Evolutionary conservation across 352 stramenopile genomes (phyloP).

Genomic region (Paralagenidium karlingii): DNA sequence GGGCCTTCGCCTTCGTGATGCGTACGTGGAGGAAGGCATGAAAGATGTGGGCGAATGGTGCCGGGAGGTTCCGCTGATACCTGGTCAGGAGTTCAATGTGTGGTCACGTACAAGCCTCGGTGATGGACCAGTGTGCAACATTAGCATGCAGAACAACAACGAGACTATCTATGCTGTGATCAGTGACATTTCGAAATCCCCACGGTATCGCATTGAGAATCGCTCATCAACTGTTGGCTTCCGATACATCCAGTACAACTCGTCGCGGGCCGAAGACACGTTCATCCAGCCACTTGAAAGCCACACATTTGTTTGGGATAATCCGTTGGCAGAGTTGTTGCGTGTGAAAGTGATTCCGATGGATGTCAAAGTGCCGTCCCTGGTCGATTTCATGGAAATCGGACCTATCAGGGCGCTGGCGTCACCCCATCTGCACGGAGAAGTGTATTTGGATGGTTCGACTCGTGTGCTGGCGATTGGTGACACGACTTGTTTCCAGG

Average conservation of each 20-base stretch:
- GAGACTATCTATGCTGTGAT: conserved; percentile 63
- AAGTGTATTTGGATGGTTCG: conserved; percentile 78
- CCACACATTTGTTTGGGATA: conserved; percentile 74
- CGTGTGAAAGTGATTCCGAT: conserved; percentile 43
- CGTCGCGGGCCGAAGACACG: conserved; percentile 49
- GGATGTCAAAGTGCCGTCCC: conserved; percentile 52
- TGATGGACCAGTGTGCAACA: conserved; percentile 56
- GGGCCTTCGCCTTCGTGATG: conserved; percentile 51
- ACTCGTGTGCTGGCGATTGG: conserved; percentile 72
- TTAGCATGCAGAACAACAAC: conserved; percentile 38
- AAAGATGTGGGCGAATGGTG: conserved; percentile 45
- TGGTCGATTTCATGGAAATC: conserved; percentile 69
- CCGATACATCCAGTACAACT: conserved; percentile 52
- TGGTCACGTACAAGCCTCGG: conserved; percentile 64
- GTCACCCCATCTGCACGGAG: conserved; percentile 40
- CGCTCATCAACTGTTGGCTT: conserved; percentile 58
- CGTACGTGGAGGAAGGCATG: conserved; percentile 19
- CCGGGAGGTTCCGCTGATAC: conserved; percentile 24
- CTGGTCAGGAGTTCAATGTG: conserved; percentile 15
- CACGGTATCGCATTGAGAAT: conserved; percentile 79
- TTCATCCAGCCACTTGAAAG: conserved; percentile 49
- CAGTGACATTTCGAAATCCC: conserved; percentile 48
- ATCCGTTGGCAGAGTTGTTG: conserved; percentile 37
- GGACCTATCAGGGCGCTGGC: conserved; percentile 36
- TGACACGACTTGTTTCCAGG: conserved; percentile 46